Conservation (phyloP, 1,139 yeast species). For the Lodderomyces margitis region DNA sequence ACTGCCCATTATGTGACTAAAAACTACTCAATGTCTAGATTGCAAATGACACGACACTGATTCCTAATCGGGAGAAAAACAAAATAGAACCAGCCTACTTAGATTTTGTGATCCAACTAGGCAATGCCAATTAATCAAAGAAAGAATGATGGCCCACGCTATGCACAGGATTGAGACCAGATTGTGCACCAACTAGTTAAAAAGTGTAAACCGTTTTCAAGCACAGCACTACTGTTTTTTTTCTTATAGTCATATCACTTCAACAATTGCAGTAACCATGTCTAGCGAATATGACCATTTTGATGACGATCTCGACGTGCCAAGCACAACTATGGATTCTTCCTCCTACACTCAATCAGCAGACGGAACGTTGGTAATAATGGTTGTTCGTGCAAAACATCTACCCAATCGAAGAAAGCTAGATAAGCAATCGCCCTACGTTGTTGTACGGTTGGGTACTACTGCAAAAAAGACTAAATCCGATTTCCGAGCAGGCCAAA, state of each 20-base stretch:
- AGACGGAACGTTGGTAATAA: constrained; percentile 45
- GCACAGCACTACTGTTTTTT: too few relatives aligned
- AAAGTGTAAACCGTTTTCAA: too few relatives aligned
- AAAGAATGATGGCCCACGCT: not conserved
- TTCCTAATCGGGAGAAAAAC: not conserved
- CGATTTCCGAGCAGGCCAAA: constrained; percentile 83
- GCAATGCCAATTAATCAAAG: not conserved
- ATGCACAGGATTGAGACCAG: not conserved
- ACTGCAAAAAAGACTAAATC: constrained; percentile 73
- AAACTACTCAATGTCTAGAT: not conserved
- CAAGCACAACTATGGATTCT: not conserved
- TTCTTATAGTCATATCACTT: not conserved
- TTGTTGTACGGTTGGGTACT: constrained; percentile 77
- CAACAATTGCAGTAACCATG: not conserved
- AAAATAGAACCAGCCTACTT: constrained; percentile 2
- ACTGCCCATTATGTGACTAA: not conserved
- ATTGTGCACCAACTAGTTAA: not conserved
- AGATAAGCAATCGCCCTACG: constrained; percentile 89
- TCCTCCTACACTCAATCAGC: constrained; percentile 32
- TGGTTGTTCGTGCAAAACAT: constrained; percentile 60
- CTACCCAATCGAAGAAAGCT: constrained; percentile 78
- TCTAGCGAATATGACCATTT: not conserved
- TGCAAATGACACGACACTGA: not conserved
- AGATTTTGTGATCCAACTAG: constrained; percentile 1
- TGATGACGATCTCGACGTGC: not conserved